Base-by-base conservation (phyloP, 2,329 filamentous ascomycete species). In the Fusarium palustre region DNA sequence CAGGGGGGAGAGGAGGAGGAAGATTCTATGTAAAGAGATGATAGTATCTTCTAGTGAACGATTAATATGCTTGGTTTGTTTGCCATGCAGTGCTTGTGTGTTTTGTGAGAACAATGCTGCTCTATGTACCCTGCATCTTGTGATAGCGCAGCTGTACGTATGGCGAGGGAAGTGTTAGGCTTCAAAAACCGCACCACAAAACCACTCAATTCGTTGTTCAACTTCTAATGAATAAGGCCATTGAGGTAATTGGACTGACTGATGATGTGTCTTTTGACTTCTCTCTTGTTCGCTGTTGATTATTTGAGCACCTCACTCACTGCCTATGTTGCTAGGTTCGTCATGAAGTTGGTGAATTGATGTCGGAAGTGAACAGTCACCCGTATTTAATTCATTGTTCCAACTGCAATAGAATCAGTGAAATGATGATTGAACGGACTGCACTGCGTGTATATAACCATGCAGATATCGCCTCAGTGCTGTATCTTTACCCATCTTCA, bases 361-460 rank as follows among this genome's bases (percentile, higher is more conserved):
- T 18, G 16, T 18, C 5, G 10, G 28, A 11, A 30, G 18, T 12
- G 10, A 38, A n/a, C 18, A n/a, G 18, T 5, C 5, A 38, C 5
- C 3, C 18, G 18, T n/a, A 18, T 20, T 11, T 13, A 7, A 48
- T 48, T 34, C 16, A 34, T 33, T 3, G 16, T 11, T 2, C 16
- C 16, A 9, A 10, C 1, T 2, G 24, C 2, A 34, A 1, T 4
- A 2, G 4, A 15, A 25, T 15, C 10, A 49, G 9, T 7, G 20
- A 22, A 25, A 49, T 5, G 5, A 1, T 43, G 9, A 22, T 34
- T n/a, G 12, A n/a, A 25, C 10, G 7, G 24, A 2, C 5, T 28
- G 4, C 1, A 3, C 3, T 8, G 2, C 11, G 1, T n/a, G 24
- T 30, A 41, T 9, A 22, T 39, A 30, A 13, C 11, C 5, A 5